Evolutionary conservation across 192 early-diverging fungal species (phyloP).

Genomic region (Mortierella claussenii): DNA sequence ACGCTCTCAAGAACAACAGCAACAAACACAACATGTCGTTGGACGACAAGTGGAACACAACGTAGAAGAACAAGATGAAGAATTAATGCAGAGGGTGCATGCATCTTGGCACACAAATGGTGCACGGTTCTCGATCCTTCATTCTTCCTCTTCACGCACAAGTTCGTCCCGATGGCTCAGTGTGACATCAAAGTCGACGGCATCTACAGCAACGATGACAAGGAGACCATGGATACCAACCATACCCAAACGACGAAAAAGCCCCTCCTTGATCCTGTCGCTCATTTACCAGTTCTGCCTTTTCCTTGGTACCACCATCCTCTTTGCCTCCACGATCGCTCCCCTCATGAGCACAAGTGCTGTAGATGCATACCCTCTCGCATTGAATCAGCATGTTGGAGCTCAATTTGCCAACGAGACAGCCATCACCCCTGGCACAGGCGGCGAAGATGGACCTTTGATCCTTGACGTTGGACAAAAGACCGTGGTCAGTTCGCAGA

Average conservation of each 20-base stretch:
- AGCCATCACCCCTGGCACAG: not conserved
- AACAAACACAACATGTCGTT: too few relatives aligned
- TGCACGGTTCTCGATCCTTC: too few relatives aligned
- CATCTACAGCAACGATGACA: too few relatives aligned
- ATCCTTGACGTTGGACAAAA: slow-evolving; percentile 41
- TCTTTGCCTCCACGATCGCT: not conserved
- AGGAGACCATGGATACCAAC: not conserved
- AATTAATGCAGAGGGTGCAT: too few relatives aligned
- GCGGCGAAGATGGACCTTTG: slow-evolving; percentile 1
- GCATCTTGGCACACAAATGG: too few relatives aligned
- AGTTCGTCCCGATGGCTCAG: not conserved
- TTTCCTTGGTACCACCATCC: slow-evolving; percentile 1
- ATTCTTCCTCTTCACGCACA: not conserved
- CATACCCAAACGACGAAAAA: not conserved
- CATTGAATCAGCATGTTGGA: not conserved
- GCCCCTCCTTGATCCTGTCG: not conserved
- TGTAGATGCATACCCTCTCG: slow-evolving; percentile 1
- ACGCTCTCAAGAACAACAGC: too few relatives aligned
- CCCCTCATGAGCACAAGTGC: not conserved
- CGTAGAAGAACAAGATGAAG: too few relatives aligned
- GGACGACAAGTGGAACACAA: too few relatives aligned
- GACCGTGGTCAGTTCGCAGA: slow-evolving; percentile 11
- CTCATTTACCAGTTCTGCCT: not conserved
- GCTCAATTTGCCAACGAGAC: not conserved
- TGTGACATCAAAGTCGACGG: not conserved